Percentiles rank a stretch among this genome's conserved stretches.
These are phyloP conservation scores for Haberlea rhodopensis DNA, from an alignment of 257 asterid species.

Conservation along the genomic window DNA sequence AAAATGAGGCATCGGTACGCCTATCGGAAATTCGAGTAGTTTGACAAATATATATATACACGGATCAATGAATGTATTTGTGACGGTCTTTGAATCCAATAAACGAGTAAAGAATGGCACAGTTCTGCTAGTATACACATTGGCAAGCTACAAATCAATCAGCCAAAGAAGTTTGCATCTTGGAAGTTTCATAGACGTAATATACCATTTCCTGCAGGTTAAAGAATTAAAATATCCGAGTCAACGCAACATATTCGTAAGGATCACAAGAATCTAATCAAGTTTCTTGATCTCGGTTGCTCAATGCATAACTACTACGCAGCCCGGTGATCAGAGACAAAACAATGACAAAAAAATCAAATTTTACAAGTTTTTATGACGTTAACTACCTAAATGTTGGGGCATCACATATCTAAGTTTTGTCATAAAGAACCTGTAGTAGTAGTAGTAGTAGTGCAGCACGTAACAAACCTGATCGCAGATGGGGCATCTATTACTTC, in stretches of 20 bases:
- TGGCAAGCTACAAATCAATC: constrained; percentile 15
- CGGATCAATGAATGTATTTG: constrained; percentile 22
- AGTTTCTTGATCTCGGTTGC: too few relatives aligned
- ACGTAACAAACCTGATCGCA: constrained; percentile 57
- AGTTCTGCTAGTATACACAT: not conserved
- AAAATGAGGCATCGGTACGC: not conserved
- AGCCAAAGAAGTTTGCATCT: constrained; percentile 1
- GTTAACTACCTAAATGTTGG: not conserved
- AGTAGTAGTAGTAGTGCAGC: not conserved
- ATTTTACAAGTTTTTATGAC: too few relatives aligned
- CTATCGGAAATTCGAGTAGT: not conserved
- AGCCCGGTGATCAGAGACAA: too few relatives aligned
- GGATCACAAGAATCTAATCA: not conserved
- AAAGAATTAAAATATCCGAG: constrained; percentile 7
- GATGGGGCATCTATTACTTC: constrained; percentile 74
- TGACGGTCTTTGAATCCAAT: not conserved
- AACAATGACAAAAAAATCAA: too few relatives aligned
- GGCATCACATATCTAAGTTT: too few relatives aligned
- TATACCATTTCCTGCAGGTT: constrained; percentile 64
- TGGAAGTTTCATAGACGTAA: constrained; percentile 37
- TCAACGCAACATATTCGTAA: too few relatives aligned
- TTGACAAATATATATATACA: not conserved
- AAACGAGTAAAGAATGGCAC: constrained; percentile 20
- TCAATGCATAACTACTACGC: too few relatives aligned
- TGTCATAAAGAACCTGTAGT: not conserved